Evolutionary conservation across 73 alveolate species (phyloP).

Genomic region (Blepharisma japonicum): DNA sequence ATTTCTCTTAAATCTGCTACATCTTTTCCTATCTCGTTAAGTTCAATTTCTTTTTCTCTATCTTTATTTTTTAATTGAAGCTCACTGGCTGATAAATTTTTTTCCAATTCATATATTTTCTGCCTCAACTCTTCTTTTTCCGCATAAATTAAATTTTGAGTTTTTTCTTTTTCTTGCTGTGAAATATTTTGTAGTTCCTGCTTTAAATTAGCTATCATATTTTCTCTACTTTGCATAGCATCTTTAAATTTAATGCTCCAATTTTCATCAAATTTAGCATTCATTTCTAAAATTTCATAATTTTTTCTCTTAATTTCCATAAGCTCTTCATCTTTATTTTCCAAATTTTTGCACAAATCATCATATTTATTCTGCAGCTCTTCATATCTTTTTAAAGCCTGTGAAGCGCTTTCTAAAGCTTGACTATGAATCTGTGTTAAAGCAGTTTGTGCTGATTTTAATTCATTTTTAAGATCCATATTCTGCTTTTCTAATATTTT

Average conservation of each 20-base stretch:
- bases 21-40: background rate
- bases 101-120: slow-evolving; percentile 14
- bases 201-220: background rate
- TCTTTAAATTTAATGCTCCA: slow-evolving; percentile 7
- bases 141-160: background rate
- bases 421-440: background rate
- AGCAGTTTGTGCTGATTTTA: background rate
- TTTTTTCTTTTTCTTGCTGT: background rate
- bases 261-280: slow-evolving; percentile 28
- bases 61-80: background rate
- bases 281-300: slow-evolving; percentile 12
- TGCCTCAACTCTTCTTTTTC: slow-evolving; percentile 21
- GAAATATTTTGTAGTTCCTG: background rate
- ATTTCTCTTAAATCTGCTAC: slow-evolving; percentile 44
- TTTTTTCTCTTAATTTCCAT: background rate
- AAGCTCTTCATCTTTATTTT: background rate
- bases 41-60: background rate
- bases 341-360: background rate
- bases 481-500: slow-evolving; percentile 2
- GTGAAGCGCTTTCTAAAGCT: background rate
- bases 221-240: slow-evolving; percentile 1
- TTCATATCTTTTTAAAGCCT: background rate
- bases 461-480: slow-evolving; percentile 4
- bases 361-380: slow-evolving; percentile 22
- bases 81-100: background rate